These are phyloP conservation scores for Aspergillus ellipticus DNA, from an alignment of 495 filamentous ascomycete genomes.

Conservation along the genomic window DNA sequence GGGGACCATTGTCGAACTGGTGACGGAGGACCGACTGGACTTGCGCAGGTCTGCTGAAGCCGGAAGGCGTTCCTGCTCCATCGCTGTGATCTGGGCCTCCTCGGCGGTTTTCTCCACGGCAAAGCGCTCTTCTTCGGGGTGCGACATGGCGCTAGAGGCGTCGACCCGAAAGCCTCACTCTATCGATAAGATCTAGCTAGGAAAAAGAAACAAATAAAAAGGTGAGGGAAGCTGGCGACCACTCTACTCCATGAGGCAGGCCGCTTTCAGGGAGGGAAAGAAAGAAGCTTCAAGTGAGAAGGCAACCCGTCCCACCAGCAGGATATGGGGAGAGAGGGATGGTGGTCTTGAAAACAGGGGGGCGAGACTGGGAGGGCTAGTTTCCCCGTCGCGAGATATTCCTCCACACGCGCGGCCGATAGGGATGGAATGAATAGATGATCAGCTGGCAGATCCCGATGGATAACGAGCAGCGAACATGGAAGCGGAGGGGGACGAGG, in stretches of 20 bases:
- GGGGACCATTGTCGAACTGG: conserved; percentile 19
- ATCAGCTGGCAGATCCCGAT: background rate
- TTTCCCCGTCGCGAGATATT: background rate
- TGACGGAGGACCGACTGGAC: conserved; percentile 17
- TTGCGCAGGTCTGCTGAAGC: conserved; percentile 12
- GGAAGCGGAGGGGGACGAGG: background rate
- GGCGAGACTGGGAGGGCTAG: background rate
- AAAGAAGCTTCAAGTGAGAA: background rate
- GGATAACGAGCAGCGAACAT: background rate
- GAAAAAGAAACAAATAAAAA: background rate
- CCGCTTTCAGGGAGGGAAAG: background rate
- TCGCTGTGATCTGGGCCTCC: conserved; percentile 10
- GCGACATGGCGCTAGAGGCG: background rate
- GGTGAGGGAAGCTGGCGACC: background rate
- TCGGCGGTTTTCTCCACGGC: conserved; percentile 6
- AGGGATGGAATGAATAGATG: conserved; percentile 1
- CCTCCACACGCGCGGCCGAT: background rate
- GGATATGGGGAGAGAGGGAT: background rate
- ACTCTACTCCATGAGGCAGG: conserved; percentile 15
- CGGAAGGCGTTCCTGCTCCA: background rate
- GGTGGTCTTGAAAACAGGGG: background rate
- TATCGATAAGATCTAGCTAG: background rate
- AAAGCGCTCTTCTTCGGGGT: background rate
- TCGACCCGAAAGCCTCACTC: background rate
- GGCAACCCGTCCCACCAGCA: background rate